These are phyloP conservation scores for Boletus insuetus DNA, from an alignment of 768 basidiomycete species.

Conservation along the genomic window DNA sequence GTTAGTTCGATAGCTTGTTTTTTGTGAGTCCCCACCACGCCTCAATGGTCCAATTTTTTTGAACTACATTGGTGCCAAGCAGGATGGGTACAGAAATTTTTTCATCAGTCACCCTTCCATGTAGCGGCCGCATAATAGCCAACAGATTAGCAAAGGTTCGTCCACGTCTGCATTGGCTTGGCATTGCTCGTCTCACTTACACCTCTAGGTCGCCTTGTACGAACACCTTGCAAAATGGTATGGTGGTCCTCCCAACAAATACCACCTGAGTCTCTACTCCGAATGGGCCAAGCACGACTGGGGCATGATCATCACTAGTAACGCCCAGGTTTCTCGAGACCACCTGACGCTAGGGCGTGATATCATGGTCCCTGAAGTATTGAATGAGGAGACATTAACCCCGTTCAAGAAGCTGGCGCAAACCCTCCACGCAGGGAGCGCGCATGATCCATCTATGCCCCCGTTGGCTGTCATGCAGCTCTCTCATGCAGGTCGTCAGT, in stretches of 20 bases:
- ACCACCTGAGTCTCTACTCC: slow-evolving; percentile 64
- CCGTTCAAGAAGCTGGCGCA: slow-evolving; percentile 52
- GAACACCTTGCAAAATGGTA: slow-evolving; percentile 68
- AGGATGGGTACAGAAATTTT: slow-evolving; percentile 22
- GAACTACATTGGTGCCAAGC: not conserved
- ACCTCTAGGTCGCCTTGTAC: slow-evolving; percentile 78
- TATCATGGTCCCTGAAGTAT: slow-evolving; percentile 49
- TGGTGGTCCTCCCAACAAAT: slow-evolving; percentile 70
- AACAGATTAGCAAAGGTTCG: slow-evolving; percentile 58
- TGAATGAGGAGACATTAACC: slow-evolving; percentile 42
- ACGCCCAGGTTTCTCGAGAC: slow-evolving; percentile 61
- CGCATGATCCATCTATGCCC: slow-evolving; percentile 6
- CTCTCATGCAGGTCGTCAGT: slow-evolving; percentile 82
- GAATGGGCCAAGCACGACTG: slow-evolving; percentile 74
- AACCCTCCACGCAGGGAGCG: slow-evolving; percentile 43
- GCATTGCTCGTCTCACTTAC: not conserved
- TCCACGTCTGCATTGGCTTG: not conserved
- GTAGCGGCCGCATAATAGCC: slow-evolving; percentile 32
- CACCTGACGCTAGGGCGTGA: slow-evolving; percentile 77
- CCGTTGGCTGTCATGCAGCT: slow-evolving; percentile 75
- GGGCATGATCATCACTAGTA: slow-evolving; percentile 90
- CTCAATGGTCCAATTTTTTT: not conserved
- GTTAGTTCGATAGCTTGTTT: too few species aligned
- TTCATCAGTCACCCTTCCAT: slow-evolving; percentile 30
- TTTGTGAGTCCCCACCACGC: too few species aligned